Evolutionary conservation across 768 basidiomycete genomes (phyloP), one percentile per base, ranked within the genome.

Genomic region (Imleria badia): DNA sequence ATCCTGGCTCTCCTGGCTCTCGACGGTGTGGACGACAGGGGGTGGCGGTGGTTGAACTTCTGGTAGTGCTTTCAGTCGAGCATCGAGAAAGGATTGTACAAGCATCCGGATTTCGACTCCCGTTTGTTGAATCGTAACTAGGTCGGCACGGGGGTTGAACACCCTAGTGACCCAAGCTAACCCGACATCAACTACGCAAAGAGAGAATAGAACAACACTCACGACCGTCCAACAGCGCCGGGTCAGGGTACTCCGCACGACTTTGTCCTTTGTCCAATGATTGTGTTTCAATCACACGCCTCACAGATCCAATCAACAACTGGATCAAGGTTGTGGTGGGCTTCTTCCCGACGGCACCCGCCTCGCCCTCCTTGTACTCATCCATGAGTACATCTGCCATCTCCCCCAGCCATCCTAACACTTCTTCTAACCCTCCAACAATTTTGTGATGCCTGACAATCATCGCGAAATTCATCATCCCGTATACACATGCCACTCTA

Each of bases 1-100:
- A 52, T 92, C 89, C 63, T 94, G 90, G 58, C 87, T 91, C 56
- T 92, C 91, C 62, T 83, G 81, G 41, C 78, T 79, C 35, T 80
- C 81, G 17, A 57, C 15, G 42, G 56, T 34, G 64, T 64, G 31
- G 56, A 43, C 50, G 52, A 68, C 56, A 5, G 65, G 54, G 7
- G 70, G 76, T 29, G 71, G 66, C 0, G 76, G 78, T 35, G 57
- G 51, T 48, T 56, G 67, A 19, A 69, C 69, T 42, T 51, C 61
- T 11, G 83, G 83, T 26, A 87, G 60, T 30, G 78, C 77, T 13
- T 58, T 67, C 13, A 71, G 64, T 33, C 90, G 78, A 17, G 78
- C 79, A 53, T 85, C 73, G 12, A 94, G 77, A 62, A 90, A 86
- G 0, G 78, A 73, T 47, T 81, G 78, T 8, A 89, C 74, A 8